Evolutionary conservation across 2,329 filamentous ascomycete species (phyloP).

Genomic region (Aspergillus sp.): DNA sequence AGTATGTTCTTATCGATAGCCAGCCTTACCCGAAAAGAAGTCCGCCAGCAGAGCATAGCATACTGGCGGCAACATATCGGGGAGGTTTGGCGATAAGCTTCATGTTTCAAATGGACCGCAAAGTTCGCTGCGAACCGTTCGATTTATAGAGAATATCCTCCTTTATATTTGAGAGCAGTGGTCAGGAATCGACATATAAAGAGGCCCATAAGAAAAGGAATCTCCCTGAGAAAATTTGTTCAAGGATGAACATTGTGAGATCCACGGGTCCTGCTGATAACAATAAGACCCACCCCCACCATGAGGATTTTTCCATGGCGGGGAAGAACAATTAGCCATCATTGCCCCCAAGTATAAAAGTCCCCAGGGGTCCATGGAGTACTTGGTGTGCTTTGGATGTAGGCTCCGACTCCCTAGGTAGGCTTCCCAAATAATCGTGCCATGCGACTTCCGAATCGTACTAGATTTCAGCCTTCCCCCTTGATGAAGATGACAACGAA

Average conservation of each 20-base stretch:
- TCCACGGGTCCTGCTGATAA: not conserved
- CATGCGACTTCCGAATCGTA: no score
- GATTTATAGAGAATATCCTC: not conserved
- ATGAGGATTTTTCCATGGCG: not conserved
- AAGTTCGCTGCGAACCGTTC: not conserved
- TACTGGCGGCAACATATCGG: constrained; percentile 18
- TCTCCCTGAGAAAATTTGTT: not conserved
- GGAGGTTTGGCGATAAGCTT: constrained; percentile 10
- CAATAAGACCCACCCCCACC: not conserved
- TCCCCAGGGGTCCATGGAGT: no score
- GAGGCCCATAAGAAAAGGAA: no score
- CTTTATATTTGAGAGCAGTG: no score
- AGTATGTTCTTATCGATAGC: not conserved
- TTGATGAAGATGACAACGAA: no score
- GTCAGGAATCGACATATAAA: no score
- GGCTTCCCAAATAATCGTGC: no score
- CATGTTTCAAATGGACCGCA: not conserved
- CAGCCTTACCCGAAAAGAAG: constrained; percentile 17
- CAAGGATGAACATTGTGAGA: not conserved
- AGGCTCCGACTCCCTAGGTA: no score
- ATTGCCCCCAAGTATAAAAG: not conserved
- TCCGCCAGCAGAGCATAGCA: constrained; percentile 19
- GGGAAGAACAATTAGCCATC: not conserved
- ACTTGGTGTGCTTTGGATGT: no score
- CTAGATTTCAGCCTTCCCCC: no score